A percentile compares a stretch with the other conserved stretches of the same genome.
These are phyloP conservation scores for Rehmannia glutinosa DNA, from an alignment of 257 asterid species.

Conservation along the genomic window DNA sequence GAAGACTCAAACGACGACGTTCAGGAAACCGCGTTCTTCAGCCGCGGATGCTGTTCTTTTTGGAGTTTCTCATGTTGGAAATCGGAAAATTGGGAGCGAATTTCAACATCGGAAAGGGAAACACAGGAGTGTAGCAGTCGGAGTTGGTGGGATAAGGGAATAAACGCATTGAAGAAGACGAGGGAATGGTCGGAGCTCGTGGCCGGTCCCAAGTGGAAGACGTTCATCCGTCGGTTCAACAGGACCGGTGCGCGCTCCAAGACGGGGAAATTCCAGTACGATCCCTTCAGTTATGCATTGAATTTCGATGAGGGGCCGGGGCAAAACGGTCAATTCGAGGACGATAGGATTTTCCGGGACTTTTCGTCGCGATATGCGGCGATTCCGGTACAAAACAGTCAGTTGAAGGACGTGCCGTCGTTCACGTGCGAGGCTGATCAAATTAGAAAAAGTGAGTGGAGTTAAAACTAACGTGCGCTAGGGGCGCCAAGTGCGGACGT, in stretches of 20 bases:
- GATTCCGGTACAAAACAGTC: slow-evolving; percentile 36
- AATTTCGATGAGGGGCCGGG: slow-evolving; percentile 74
- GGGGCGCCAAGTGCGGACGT: background rate
- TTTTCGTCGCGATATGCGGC: slow-evolving; percentile 70
- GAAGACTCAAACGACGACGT: slow-evolving; percentile 27
- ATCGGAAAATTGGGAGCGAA: slow-evolving; percentile 57
- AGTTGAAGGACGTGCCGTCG: slow-evolving; percentile 30
- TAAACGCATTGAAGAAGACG: slow-evolving; percentile 43
- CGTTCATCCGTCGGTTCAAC: slow-evolving; percentile 75
- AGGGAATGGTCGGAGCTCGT: slow-evolving; percentile 84
- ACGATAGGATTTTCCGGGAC: slow-evolving; percentile 42
- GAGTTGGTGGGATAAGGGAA: slow-evolving; percentile 44
- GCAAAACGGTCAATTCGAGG: slow-evolving; percentile 39
- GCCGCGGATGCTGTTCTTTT: slow-evolving; percentile 55
- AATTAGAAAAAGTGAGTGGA: background rate
- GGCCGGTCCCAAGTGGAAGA: slow-evolving; percentile 96
- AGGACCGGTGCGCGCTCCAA: slow-evolving; percentile 31
- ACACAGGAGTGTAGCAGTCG: background rate
- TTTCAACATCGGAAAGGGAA: slow-evolving; percentile 41
- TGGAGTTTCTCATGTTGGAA: slow-evolving; percentile 49
- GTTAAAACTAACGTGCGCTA: slow-evolving; percentile 13
- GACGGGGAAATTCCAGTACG: slow-evolving; percentile 64
- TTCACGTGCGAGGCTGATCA: background rate
- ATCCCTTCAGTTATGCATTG: slow-evolving; percentile 70
- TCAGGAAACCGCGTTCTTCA: slow-evolving; percentile 33